A percentile compares a stretch with the other conserved stretches of the same genome.
These are phyloP conservation scores for Urochloa ruziziensis DNA, from an alignment of 176 grass and related monocot species.

Conservation along the genomic window DNA sequence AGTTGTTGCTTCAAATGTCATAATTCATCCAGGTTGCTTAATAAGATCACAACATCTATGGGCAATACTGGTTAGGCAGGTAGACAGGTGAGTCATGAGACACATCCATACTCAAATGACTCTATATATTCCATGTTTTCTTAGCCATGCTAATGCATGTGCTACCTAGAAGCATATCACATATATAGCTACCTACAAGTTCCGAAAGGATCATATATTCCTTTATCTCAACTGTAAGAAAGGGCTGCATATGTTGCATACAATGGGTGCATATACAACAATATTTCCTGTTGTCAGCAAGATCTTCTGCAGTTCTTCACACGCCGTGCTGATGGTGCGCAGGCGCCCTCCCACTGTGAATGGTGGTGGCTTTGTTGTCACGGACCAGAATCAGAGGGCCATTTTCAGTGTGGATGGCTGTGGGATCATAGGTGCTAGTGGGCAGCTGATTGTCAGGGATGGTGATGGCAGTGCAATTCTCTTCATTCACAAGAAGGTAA, in stretches of 20 bases:
- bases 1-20: constrained; percentile 26
- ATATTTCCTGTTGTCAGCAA: constrained; percentile 78
- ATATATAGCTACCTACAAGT: background rate
- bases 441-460: constrained; percentile 69
- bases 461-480: constrained; percentile 63
- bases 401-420: constrained; percentile 83
- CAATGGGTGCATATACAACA: constrained; percentile 54
- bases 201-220: background rate
- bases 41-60: constrained; percentile 2
- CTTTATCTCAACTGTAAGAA: constrained; percentile 12
- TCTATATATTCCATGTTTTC: constrained; percentile 47
- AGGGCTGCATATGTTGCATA: background rate
- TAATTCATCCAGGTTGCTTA: constrained; percentile 20
- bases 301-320: constrained; percentile 63
- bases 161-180: background rate
- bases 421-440: constrained; percentile 58
- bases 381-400: constrained; percentile 46
- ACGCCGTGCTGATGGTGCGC: constrained; percentile 63
- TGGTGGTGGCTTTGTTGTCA: constrained; percentile 80
- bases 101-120: constrained; percentile 46
- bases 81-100: constrained; percentile 28
- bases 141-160: background rate
- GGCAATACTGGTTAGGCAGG: constrained; percentile 31
- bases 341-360: constrained; percentile 54
- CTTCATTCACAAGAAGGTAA: constrained; percentile 77